phyloP scores from a whole-genome alignment of 2,329 filamentous ascomycete species.

The Emydomyces testavorans region DNA sequence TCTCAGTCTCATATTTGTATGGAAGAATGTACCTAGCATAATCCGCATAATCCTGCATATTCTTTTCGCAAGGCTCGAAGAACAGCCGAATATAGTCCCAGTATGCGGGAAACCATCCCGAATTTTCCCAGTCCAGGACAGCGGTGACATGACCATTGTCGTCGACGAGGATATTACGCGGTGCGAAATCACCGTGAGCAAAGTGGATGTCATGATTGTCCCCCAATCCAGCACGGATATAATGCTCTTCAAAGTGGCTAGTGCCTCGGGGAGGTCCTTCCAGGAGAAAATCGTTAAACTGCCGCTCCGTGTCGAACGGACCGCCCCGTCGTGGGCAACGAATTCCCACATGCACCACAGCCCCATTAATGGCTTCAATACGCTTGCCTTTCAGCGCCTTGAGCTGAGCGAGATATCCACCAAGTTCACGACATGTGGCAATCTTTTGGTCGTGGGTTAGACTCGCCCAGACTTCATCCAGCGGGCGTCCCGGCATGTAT shows the following conservation, averaged over 20 bases:
- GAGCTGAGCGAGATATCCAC: constrained; percentile 12
- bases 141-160: constrained; percentile 16
- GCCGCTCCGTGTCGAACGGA: constrained; percentile 9
- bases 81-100: constrained; percentile 11
- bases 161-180: constrained; percentile 18
- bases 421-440: constrained; percentile 1
- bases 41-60: too few relatives aligned
- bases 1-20: too few relatives aligned
- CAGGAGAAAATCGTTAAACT: constrained; percentile 11
- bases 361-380: constrained; percentile 5
- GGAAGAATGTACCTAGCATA: too few relatives aligned
- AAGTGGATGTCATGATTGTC: constrained; percentile 12
- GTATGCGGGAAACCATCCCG: constrained; percentile 17
- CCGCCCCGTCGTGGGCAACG: neutral
- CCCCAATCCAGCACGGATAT: neutral
- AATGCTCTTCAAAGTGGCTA: neutral
- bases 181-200: constrained; percentile 17
- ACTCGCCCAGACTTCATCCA: constrained; percentile 4
- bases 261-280: neutral
- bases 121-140: constrained; percentile 18
- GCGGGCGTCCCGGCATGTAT: constrained; percentile 7
- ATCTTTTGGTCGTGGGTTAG: constrained; percentile 6
- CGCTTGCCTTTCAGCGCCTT: constrained; percentile 3
- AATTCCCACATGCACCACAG: neutral
- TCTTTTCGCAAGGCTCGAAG: constrained; percentile 5